Evolutionary conservation across 1,139 yeast genomes (phyloP).

Genomic region (Suhomyces chickasaworum): DNA sequence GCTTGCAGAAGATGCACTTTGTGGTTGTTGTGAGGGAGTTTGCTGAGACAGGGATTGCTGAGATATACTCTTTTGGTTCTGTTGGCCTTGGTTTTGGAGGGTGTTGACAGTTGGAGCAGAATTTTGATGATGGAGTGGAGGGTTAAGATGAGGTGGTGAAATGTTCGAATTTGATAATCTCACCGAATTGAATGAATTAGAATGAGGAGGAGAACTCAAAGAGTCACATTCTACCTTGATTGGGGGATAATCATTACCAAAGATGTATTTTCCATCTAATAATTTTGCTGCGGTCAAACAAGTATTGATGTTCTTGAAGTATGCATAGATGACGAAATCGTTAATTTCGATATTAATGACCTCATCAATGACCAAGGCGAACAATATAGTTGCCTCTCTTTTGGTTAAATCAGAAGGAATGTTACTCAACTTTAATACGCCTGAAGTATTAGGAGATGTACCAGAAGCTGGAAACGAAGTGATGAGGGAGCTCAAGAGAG

Average conservation of each 20-base stretch:
- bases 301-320: conserved; percentile 61
- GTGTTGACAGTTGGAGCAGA: conserved; percentile 2
- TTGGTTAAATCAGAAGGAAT: conserved; percentile 72
- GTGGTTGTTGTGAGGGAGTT: conserved; percentile 15
- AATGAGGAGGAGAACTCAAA: conserved; percentile 17
- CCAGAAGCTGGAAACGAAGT: conserved; percentile 13
- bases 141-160: conserved; percentile 30
- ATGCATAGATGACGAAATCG: conserved; percentile 56
- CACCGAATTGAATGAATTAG: conserved; percentile 30
- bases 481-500: conserved; percentile 13
- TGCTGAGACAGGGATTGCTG: conserved; percentile 16
- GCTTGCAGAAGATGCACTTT: conserved; percentile 11
- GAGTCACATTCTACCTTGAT: conserved; percentile 53
- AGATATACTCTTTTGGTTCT: conserved; percentile 12
- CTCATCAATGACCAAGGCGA: conserved; percentile 79
- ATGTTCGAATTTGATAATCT: conserved; percentile 33
- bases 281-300: conserved; percentile 73
- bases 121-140: conserved; percentile 20
- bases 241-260: conserved; percentile 60
- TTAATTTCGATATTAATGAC: conserved; percentile 58
- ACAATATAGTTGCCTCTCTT: conserved; percentile 77
- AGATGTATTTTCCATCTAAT: conserved; percentile 64
- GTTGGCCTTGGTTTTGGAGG: conserved; percentile 10
- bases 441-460: conserved; percentile 14
- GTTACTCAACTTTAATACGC: conserved; percentile 50